These are phyloP conservation scores for Corymbia calophylla DNA, from an alignment of 441 rosid genomes.

Conservation along the genomic window DNA sequence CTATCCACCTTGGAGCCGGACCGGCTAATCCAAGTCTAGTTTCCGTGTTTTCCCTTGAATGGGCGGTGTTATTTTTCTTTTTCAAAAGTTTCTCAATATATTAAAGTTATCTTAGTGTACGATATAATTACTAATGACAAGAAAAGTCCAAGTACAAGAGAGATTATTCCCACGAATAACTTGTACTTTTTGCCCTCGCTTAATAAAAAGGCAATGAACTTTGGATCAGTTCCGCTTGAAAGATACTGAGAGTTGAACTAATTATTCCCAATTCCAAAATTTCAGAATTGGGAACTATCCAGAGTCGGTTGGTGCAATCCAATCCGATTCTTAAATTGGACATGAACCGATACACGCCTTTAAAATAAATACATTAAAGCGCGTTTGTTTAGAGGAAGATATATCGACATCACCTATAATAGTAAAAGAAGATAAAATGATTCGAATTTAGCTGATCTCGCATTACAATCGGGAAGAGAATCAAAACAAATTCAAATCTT, in stretches of 20 bases:
- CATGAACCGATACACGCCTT: rapidly evolving
- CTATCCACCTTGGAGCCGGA: background rate
- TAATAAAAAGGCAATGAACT: background rate
- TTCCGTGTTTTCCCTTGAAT: background rate
- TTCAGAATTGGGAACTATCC: rapidly evolving
- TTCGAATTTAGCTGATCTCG: background rate
- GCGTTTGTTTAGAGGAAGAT: background rate
- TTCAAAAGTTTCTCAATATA: background rate
- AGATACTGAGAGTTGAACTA: background rate
- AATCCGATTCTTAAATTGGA: rapidly evolving
- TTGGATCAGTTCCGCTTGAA: rapidly evolving
- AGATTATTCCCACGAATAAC: background rate
- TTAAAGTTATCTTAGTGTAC: background rate
- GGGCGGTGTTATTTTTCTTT: background rate
- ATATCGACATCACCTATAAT: too few species aligned
- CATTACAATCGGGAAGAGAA: background rate
- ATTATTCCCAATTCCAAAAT: rapidly evolving
- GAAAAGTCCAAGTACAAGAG: background rate
- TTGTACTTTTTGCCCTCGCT: background rate
- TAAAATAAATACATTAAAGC: background rate
- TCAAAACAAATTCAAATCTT: background rate
- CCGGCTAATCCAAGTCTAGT: rapidly evolving
- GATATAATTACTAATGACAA: background rate
- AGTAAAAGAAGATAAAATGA: background rate
- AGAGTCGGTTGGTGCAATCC: rapidly evolving